A percentile compares a stretch with the other conserved stretches of the same genome.
phyloP scores from a whole-genome alignment of 2,329 filamentous ascomycete genomes.

The Xylaria sp. region DNA sequence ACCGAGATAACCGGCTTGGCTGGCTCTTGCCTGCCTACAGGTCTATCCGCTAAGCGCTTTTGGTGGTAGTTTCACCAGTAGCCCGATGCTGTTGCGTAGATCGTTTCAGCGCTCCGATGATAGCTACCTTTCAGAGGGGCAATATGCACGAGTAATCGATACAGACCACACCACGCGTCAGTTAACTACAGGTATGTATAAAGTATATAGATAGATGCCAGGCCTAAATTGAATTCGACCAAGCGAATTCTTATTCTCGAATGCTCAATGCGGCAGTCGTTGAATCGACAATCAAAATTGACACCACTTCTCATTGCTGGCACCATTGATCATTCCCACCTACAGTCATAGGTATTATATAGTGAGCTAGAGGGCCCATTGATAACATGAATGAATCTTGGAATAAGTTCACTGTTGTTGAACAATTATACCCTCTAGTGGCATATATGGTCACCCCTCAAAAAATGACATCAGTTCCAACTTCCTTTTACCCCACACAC shows the following conservation, averaged over 20 bases:
- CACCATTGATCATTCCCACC: neutral
- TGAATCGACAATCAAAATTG: neutral
- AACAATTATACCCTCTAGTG: neutral
- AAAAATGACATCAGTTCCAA: slow-evolving; percentile 2
- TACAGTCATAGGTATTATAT: neutral
- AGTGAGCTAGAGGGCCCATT: too few relatives aligned
- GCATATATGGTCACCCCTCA: neutral
- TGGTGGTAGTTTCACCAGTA: neutral
- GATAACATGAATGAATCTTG: too few relatives aligned
- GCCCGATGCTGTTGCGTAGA: too few relatives aligned
- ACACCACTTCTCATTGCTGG: neutral
- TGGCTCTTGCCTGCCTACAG: slow-evolving; percentile 1
- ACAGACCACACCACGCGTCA: neutral
- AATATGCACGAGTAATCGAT: too few relatives aligned
- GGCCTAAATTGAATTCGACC: neutral
- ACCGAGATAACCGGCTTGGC: slow-evolving; percentile 12
- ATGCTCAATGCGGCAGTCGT: neutral
- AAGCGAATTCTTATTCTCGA: neutral
- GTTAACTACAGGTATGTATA: neutral
- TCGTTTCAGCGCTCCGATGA: neutral
- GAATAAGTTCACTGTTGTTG: neutral
- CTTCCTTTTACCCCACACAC: neutral
- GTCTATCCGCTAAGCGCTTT: neutral
- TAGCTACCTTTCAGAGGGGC: neutral
- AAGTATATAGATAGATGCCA: neutral